phyloP scores from a whole-genome alignment of 768 basidiomycete genomes.

The Mrakia frigida region DNA sequence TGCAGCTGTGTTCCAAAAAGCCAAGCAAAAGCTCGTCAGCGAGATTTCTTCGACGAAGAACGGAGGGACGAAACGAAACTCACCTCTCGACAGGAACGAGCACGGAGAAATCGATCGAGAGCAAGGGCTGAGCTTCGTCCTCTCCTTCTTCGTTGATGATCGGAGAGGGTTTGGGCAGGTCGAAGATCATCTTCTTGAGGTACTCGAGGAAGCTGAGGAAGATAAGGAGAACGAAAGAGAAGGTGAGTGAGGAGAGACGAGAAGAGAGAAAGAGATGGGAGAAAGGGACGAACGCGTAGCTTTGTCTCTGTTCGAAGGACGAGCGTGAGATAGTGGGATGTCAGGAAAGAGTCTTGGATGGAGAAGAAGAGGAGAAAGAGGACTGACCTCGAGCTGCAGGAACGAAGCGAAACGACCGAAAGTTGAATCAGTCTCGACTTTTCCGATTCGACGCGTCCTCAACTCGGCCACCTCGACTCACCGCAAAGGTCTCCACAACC shows the following conservation, averaged over 20 bases:
- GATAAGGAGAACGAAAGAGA: not conserved
- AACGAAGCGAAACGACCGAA: not conserved
- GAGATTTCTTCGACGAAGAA: not conserved
- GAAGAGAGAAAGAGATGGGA: too few species aligned
- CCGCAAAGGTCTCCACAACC: constrained; percentile 1
- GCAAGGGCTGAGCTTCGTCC: not conserved
- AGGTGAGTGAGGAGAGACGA: not conserved
- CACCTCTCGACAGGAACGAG: constrained; percentile 25
- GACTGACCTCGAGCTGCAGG: not conserved
- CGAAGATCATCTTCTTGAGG: constrained; percentile 12
- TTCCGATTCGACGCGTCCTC: not conserved
- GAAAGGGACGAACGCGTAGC: constrained; percentile 1
- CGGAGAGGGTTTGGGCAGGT: constrained; percentile 2
- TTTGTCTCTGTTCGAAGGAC: not conserved
- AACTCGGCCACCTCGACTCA: not conserved
- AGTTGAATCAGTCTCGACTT: not conserved
- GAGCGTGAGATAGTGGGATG: too few species aligned
- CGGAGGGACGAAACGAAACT: not conserved
- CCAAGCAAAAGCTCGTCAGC: not conserved
- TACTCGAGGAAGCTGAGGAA: constrained; percentile 1
- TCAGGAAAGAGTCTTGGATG: not conserved
- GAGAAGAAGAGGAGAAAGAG: too few species aligned
- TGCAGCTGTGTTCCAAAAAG: not conserved
- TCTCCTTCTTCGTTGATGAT: not conserved
- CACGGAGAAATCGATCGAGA: constrained; percentile 5